These are phyloP conservation scores for Penicillium sclerotigenum DNA, from an alignment of 2,329 filamentous ascomycete species.

Conservation along the genomic window DNA sequence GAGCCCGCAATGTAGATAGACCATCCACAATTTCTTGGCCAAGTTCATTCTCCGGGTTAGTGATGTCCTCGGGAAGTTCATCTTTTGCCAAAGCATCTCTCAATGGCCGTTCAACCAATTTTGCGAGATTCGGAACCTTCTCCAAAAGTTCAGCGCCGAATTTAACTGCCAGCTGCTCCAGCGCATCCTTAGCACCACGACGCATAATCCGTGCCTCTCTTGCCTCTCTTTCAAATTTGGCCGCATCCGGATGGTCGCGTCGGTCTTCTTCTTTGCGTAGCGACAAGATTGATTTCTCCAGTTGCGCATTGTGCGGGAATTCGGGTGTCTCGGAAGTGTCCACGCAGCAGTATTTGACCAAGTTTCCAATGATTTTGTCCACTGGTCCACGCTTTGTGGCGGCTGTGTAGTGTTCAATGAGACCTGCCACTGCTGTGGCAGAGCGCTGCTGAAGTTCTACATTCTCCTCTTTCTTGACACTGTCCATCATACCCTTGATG, in stretches of 20 bases:
- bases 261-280: constrained; percentile 97
- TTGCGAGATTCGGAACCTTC: constrained; percentile 77
- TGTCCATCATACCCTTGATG: constrained; percentile 98
- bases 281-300: constrained; percentile 80
- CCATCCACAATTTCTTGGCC: constrained; percentile 94
- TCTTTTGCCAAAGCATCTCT: constrained; percentile 66
- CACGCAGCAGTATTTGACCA: constrained; percentile 96
- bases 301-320: constrained; percentile 75
- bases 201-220: constrained; percentile 86
- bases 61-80: constrained; percentile 67
- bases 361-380: constrained; percentile 91
- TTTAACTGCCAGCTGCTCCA: constrained; percentile 77
- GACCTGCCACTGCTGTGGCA: constrained; percentile 74
- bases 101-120: constrained; percentile 79
- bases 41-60: constrained; percentile 67
- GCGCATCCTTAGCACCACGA: constrained; percentile 86
- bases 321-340: constrained; percentile 97
- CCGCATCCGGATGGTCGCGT: constrained; percentile 85
- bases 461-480: constrained; percentile 92
- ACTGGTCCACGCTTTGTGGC: constrained; percentile 78
- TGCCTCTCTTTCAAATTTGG: constrained; percentile 83
- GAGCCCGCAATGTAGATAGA: constrained; percentile 84
- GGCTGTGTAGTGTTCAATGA: constrained; percentile 82
- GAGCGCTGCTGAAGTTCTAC: constrained; percentile 82
- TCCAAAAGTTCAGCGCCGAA: constrained; percentile 76